Evolutionary conservation across 208 protist species (phyloP), one percentile per base, ranked within the genome.

Genomic region (Leptomonas pyrrhocoris): DNA sequence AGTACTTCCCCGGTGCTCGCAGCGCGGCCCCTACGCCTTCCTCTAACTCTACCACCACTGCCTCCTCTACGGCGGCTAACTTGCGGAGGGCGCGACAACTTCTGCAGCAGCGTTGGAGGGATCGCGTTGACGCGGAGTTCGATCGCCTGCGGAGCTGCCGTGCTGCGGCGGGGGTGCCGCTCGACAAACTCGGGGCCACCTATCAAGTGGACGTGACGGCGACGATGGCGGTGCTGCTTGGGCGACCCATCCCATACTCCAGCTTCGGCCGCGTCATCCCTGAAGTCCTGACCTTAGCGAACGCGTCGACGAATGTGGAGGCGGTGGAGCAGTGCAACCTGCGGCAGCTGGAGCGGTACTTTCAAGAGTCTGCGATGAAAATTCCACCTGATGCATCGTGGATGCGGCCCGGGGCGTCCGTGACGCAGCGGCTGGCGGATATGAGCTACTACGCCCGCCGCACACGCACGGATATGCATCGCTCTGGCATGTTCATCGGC

Each of bases 171-270:
- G 72, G 75, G 27, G 74, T 90, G 16, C 23, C 48, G 12, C 51
- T 3, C 13, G 63, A 77, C 45, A 78, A 82, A 57, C 77, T 92
- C 13, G 80, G 80, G 13, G 79, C 77, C 13, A 78, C 98, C 3
- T 86, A 90, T 42, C 98, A 99, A 77, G 89, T 98, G 15, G 97
- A 99, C 77, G 62, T 99, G 18, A 95, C 97, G 59, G 84, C 97
- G 18, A 98, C 97, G 4, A 42, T 99, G 15, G 72, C 95, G 6
- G 64, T 92, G 28, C 79, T 98, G 12, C 68, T 99, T 15, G 96
- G 94, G 2, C 38, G 94, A 16, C 97, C 98, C 11, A 98, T 99
- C 40, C 98, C 98, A 1, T 99, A 95, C 76, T 89, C 85, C 55
- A 98, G 94, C 73, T 74, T 99, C 36, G 98, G 98, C 12, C 86